Evolutionary conservation across 1,284 basidiomycete genomes (phyloP).

Genomic region (Leccinum solheimii): DNA sequence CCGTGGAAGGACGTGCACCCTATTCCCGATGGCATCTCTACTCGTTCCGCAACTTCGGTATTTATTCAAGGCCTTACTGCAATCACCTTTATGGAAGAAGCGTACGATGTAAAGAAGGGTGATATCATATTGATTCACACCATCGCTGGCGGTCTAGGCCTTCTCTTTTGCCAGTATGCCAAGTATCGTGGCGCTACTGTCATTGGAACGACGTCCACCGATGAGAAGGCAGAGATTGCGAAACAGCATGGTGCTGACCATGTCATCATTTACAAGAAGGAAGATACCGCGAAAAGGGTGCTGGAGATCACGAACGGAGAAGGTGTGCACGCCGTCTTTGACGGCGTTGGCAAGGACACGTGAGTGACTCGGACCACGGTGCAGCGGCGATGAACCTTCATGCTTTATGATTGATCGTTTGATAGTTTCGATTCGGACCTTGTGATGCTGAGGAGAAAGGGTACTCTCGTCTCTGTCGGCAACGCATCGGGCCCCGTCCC

Average conservation of each 20-base stretch:
- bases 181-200: slow-evolving; percentile 81
- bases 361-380: slow-evolving; percentile 38
- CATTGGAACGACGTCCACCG: slow-evolving; percentile 89
- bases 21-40: slow-evolving; percentile 44
- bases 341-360: slow-evolving; percentile 94
- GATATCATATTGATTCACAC: slow-evolving; percentile 84
- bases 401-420: not conserved
- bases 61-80: slow-evolving; percentile 83
- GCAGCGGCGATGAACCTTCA: not conserved
- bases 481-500: slow-evolving; percentile 85
- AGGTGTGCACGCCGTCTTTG: slow-evolving; percentile 87
- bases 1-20: slow-evolving; percentile 64
- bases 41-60: slow-evolving; percentile 66
- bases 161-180: slow-evolving; percentile 61
- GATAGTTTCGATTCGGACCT: slow-evolving; percentile 81
- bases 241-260: slow-evolving; percentile 82
- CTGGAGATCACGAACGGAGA: slow-evolving; percentile 78
- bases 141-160: slow-evolving; percentile 78
- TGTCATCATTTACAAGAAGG: slow-evolving; percentile 79
- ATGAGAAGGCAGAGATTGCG: slow-evolving; percentile 84
- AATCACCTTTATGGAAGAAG: slow-evolving; percentile 77
- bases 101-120: slow-evolving; percentile 78
- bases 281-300: slow-evolving; percentile 72
- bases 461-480: slow-evolving; percentile 86
- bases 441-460: slow-evolving; percentile 77